phyloP scores from a whole-genome alignment of 2,329 filamentous ascomycete species.

The Nemania serpens region DNA sequence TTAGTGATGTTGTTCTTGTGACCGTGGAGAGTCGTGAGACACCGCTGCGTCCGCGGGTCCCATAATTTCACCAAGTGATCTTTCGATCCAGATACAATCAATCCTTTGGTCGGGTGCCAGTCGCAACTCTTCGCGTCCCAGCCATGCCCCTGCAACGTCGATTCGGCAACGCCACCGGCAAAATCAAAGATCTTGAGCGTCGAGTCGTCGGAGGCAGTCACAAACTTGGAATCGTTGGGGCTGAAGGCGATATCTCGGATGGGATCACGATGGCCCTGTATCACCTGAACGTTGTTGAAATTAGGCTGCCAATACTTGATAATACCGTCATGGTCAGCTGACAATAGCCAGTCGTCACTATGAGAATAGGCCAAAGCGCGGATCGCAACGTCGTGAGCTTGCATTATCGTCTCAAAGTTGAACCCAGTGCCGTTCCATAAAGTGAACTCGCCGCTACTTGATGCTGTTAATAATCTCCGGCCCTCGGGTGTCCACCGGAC shows the following conservation, averaged over 20 bases:
- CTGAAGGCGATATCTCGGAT: slow-evolving; percentile 92
- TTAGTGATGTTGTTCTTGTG: slow-evolving; percentile 98
- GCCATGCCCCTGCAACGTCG: slow-evolving; percentile 85
- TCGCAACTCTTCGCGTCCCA: slow-evolving; percentile 98
- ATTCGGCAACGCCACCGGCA: slow-evolving; percentile 80
- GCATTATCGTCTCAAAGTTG: slow-evolving; percentile 99
- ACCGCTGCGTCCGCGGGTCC: slow-evolving; percentile 91
- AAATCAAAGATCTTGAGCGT: slow-evolving; percentile 97
- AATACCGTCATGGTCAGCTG: slow-evolving; percentile 90
- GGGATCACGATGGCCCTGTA: slow-evolving; percentile 87
- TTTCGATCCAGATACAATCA: slow-evolving; percentile 95
- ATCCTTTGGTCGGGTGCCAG: slow-evolving; percentile 94
- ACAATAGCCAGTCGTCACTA: slow-evolving; percentile 95
- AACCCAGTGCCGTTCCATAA: slow-evolving; percentile 98
- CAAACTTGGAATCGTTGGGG: slow-evolving; percentile 92
- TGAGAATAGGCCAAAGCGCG: slow-evolving; percentile 86
- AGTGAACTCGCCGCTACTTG: slow-evolving; percentile 96
- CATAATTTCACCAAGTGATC: slow-evolving; percentile 97
- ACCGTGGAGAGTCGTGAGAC: slow-evolving; percentile 89
- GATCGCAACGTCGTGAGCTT: slow-evolving; percentile 90
- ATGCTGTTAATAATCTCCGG: slow-evolving; percentile 85
- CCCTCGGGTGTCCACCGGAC: slow-evolving; percentile 98
- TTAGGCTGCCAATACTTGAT: slow-evolving; percentile 99
- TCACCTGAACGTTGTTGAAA: slow-evolving; percentile 97
- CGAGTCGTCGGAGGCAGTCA: slow-evolving; percentile 93